These are phyloP conservation scores for Periconia macrospinosa DNA, from an alignment of 2,329 filamentous ascomycete genomes.

Conservation along the genomic window DNA sequence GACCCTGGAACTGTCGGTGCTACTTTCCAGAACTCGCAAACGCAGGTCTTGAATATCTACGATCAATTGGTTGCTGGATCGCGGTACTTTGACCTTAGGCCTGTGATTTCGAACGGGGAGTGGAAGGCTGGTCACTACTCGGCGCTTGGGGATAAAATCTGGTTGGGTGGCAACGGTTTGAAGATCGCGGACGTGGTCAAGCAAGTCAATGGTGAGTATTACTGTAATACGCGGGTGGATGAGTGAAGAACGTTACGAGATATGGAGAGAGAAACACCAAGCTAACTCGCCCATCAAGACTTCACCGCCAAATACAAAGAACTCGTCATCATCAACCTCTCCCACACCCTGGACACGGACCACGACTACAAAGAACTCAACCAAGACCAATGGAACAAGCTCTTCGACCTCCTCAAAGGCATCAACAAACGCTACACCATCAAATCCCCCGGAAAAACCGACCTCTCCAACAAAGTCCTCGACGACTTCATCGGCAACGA, in stretches of 20 bases:
- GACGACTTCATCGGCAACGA: constrained; percentile 42
- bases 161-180: constrained; percentile 49
- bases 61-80: constrained; percentile 51
- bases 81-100: constrained; percentile 53
- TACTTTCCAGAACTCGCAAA: constrained; percentile 47
- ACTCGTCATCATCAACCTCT: constrained; percentile 52
- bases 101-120: constrained; percentile 43
- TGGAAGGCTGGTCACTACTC: constrained; percentile 51
- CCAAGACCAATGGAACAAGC: constrained; percentile 45
- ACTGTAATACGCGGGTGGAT: background rate
- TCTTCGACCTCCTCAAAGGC: constrained; percentile 47
- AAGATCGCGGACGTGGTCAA: constrained; percentile 47
- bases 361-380: constrained; percentile 43
- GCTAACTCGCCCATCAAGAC: constrained; percentile 4
- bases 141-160: constrained; percentile 25
- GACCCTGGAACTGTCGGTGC: constrained; percentile 44
- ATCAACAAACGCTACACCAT: constrained; percentile 46
- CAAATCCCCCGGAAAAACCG: constrained; percentile 22
- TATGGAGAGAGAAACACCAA: background rate
- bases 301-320: constrained; percentile 51
- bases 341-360: constrained; percentile 49
- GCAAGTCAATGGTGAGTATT: constrained; percentile 42
- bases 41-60: constrained; percentile 50
- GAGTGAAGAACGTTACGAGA: background rate
- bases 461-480: constrained; percentile 37